phyloP scores from a whole-genome alignment of 768 basidiomycete species.

The Amyloporia xantha region DNA sequence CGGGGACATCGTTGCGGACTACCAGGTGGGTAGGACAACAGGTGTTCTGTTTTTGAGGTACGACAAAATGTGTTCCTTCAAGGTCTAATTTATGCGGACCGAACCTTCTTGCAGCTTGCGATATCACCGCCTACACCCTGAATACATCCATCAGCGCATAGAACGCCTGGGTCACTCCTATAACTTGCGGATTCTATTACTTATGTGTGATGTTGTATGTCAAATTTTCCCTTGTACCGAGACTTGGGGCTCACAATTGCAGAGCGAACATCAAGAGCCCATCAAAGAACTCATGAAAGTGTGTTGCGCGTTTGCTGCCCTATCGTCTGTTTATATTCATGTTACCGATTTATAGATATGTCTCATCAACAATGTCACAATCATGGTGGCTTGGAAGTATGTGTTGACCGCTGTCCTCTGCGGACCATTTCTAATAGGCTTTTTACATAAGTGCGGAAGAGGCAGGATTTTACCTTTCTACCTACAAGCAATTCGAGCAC shows the following conservation, averaged over 20 bases:
- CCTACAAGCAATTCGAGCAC: conserved; percentile 91
- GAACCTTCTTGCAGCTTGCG: conserved; percentile 57
- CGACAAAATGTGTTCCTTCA: too few relatives aligned
- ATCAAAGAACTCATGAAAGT: conserved; percentile 92
- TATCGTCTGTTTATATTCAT: background rate
- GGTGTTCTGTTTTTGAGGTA: conserved; percentile 90
- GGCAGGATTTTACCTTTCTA: conserved; percentile 84
- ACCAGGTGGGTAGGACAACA: conserved; percentile 91
- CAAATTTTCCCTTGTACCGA: background rate
- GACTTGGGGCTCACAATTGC: background rate
- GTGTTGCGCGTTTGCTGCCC: conserved; percentile 3
- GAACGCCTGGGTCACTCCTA: conserved; percentile 79
- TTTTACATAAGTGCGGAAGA: conserved; percentile 85
- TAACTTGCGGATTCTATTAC: conserved; percentile 76
- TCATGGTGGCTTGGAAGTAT: conserved; percentile 90
- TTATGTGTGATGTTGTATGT: conserved; percentile 88
- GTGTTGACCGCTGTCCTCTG: too few relatives aligned
- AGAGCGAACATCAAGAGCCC: conserved; percentile 88
- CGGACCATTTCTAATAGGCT: too few relatives aligned
- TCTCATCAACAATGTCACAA: conserved; percentile 87
- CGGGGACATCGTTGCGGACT: conserved; percentile 90
- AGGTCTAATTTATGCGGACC: too few relatives aligned
- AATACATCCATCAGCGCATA: conserved; percentile 90
- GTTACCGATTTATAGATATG: conserved; percentile 46
- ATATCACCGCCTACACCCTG: conserved; percentile 95